Conservation (phyloP, 768 basidiomycete species). For the Leccinum olivaceopallidum region DNA sequence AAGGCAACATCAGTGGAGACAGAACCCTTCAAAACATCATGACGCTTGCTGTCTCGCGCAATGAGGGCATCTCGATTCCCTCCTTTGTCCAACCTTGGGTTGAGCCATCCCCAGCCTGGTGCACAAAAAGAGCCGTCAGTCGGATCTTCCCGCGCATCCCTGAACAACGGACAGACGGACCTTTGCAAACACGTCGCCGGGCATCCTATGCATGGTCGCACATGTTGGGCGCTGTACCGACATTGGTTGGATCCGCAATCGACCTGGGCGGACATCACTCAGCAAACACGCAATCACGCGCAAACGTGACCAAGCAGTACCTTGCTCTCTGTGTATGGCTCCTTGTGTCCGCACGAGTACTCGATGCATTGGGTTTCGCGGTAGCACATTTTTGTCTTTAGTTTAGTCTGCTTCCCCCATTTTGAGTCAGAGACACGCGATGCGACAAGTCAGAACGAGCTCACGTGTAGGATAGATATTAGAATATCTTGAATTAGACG, state of each 20-base stretch:
- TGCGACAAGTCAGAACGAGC: not conserved
- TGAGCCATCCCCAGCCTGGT: constrained; percentile 27
- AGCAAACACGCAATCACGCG: constrained; percentile 25
- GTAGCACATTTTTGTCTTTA: constrained; percentile 41
- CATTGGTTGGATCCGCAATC: constrained; percentile 43
- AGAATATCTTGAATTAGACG: constrained; percentile 13
- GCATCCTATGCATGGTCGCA: constrained; percentile 37
- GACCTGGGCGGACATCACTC: constrained; percentile 31
- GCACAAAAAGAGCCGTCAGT: constrained; percentile 17
- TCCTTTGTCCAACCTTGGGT: constrained; percentile 20
- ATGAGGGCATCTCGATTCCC: constrained; percentile 20
- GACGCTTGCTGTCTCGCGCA: constrained; percentile 20
- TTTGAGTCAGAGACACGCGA: constrained; percentile 14
- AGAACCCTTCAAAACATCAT: constrained; percentile 1
- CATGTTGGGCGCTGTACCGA: constrained; percentile 44
- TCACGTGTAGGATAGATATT: constrained; percentile 28
- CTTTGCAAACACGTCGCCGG: constrained; percentile 40
- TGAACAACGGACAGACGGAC: constrained; percentile 27
- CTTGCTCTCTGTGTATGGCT: constrained; percentile 32
- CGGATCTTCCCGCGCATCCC: constrained; percentile 1
- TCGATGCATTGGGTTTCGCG: constrained; percentile 39
- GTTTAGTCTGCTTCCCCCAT: constrained; percentile 9
- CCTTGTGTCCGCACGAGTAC: constrained; percentile 41
- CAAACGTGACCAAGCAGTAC: constrained; percentile 25
- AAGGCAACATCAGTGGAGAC: not conserved